phyloP scores from a whole-genome alignment of 768 basidiomycete genomes.

The Mycena amicta region DNA sequence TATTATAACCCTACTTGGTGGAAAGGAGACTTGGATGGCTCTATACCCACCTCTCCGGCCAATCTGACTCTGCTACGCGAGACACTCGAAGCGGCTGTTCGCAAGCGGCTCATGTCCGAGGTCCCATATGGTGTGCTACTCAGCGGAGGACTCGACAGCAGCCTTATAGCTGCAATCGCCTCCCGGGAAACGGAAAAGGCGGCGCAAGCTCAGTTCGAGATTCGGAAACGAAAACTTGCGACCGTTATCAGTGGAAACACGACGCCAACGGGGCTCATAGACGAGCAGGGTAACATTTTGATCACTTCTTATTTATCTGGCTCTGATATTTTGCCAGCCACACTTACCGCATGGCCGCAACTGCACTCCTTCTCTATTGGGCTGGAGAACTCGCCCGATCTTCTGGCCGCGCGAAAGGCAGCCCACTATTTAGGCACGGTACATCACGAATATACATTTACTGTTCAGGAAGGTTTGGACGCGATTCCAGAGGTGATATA shows the following conservation, averaged over 20 bases:
- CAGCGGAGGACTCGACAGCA: conserved; percentile 94
- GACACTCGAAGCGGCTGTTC: conserved; percentile 87
- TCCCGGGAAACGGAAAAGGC: conserved; percentile 94
- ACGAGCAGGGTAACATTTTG: conserved; percentile 54
- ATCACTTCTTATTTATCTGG: background rate
- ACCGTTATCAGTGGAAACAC: conserved; percentile 58
- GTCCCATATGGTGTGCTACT: conserved; percentile 97
- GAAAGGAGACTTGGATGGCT: conserved; percentile 72
- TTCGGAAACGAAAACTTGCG: conserved; percentile 61
- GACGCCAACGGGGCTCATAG: conserved; percentile 51
- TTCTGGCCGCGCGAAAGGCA: conserved; percentile 90
- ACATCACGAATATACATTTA: conserved; percentile 98
- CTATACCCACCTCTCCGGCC: conserved; percentile 59
- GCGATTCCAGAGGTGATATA: conserved; percentile 97
- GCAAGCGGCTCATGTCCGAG: conserved; percentile 96
- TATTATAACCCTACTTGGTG: conserved; percentile 94
- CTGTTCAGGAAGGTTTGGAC: conserved; percentile 96
- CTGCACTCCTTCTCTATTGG: conserved; percentile 98
- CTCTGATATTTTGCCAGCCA: conserved; percentile 44
- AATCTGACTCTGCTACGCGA: conserved; percentile 76
- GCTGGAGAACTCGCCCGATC: conserved; percentile 91
- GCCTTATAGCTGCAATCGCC: conserved; percentile 93
- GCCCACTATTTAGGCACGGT: conserved; percentile 92
- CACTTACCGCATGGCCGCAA: conserved; percentile 89
- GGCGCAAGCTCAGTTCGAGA: conserved; percentile 73